Percentiles rank a stretch among this genome's conserved stretches.
These are phyloP conservation scores for Colletotrichum brevisporum DNA, from an alignment of 2,329 filamentous ascomycete species.

Conservation along the genomic window DNA sequence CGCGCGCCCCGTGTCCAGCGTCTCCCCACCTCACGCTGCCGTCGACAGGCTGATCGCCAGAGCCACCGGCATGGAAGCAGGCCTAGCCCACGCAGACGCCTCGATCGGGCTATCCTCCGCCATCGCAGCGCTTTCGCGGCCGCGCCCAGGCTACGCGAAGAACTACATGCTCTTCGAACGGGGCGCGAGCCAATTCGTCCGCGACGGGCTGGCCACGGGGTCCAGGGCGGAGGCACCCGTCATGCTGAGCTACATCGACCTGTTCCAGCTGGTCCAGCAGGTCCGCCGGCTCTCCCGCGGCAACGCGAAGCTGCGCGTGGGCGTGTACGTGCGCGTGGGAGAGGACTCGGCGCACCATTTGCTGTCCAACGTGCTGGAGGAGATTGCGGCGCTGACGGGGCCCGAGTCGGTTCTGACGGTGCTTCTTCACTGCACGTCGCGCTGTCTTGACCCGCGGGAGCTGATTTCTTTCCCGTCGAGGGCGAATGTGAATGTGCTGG, in stretches of 20 bases:
- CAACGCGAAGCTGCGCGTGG: neutral
- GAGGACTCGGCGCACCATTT: constrained; percentile 19
- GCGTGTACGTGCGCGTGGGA: constrained; percentile 12
- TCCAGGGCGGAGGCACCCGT: constrained; percentile 3
- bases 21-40: constrained; percentile 30
- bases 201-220: neutral
- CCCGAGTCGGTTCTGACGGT: constrained; percentile 30
- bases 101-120: constrained; percentile 33
- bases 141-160: neutral
- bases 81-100: constrained; percentile 34
- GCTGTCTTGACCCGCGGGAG: constrained; percentile 12
- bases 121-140: constrained; percentile 26
- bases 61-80: constrained; percentile 23
- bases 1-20: constrained; percentile 30
- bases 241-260: constrained; percentile 20
- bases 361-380: constrained; percentile 13
- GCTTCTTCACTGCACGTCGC: constrained; percentile 31
- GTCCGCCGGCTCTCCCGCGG: constrained; percentile 13
- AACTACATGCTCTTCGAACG: constrained; percentile 23
- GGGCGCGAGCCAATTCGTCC: constrained; percentile 21
- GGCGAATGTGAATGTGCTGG: constrained; percentile 11
- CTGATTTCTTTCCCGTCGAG: neutral
- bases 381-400: constrained; percentile 10
- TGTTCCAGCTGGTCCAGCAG: constrained; percentile 20
- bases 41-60: constrained; percentile 32